Base-by-base conservation (phyloP, 2,329 filamentous ascomycete genomes). In the Colletotrichum musicola region DNA sequence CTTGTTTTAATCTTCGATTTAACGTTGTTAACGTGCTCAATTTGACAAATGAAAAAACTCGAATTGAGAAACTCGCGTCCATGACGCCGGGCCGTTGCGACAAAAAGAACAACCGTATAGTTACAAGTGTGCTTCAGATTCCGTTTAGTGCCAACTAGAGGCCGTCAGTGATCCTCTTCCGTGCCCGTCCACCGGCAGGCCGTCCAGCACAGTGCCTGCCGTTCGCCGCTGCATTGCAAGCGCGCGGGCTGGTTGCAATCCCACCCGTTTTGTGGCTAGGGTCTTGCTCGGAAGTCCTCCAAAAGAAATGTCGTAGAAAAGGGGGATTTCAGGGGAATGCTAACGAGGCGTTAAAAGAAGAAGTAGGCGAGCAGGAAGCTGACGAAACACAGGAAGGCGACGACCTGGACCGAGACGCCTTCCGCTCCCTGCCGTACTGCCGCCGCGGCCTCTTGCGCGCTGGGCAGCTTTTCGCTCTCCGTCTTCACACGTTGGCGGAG, bases 341-440 rank as follows among this genome's bases (percentile, higher is more conserved):
- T 54, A 44, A 46, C 16, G 44, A 54, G 2, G 35, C 73, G 70
- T 86, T 90, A 99, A 82, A 99, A 99, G 85, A 99, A 94, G 81
- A 98, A 89, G 82, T 98, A 99, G 63, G 94, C 96, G 74, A 98
- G 88, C 77, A 99, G 82, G 84, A 99, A 99, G 84, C 93, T 95
- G 72, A 97, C 75, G 75, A 99, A 84, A 78, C 95, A 98, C 50
- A 99, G 84, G 22, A 89, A 84, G 22, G 96, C 95, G 51, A 93
- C 93, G 71, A 95, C 88, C 79, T 95, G 92, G 57, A 99, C 89
- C 0, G 96, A 91, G 4, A 99, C 95, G 22, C 96, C 95, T 74
- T 94, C 90, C 73, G 78, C 76, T 6, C 81, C 90, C 78, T 82
- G 86, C 77, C 83, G 85, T 70, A 83, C 84, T 74, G 85, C 85